phyloP scores from a whole-genome alignment of 305 asterid species.

The Rubia tinctorum region DNA sequence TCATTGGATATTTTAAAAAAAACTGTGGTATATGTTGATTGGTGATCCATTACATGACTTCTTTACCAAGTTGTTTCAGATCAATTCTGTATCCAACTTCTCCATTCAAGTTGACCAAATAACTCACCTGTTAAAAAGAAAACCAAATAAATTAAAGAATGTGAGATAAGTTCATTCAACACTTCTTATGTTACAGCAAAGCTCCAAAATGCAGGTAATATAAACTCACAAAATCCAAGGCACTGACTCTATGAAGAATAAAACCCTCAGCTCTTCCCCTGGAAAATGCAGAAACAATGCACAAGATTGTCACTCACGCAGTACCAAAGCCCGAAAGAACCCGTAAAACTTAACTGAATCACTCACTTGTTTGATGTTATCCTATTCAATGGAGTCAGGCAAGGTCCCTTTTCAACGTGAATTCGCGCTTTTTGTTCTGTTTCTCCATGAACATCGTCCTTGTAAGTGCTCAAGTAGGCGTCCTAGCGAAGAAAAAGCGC shows the following conservation, averaged over 20 bases:
- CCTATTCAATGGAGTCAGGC: constrained; percentile 31
- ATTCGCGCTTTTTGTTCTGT: constrained; percentile 3
- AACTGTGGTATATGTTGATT: too few relatives aligned
- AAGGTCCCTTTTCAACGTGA: constrained; percentile 28
- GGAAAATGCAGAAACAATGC: constrained; percentile 5
- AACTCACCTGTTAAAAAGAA: constrained; percentile 33
- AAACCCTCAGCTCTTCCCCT: constrained; percentile 43
- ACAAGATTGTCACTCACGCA: neutral
- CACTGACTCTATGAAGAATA: constrained; percentile 48
- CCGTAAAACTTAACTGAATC: neutral
- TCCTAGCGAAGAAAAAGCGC: constrained; percentile 31
- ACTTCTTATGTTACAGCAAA: neutral
- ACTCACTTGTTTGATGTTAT: constrained; percentile 36
- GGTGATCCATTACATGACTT: constrained; percentile 29
- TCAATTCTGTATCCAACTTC: constrained; percentile 37
- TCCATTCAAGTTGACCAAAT: constrained; percentile 43
- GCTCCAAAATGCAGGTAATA: neutral
- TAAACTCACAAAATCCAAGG: constrained; percentile 52
- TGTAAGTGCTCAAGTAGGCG: constrained; percentile 37
- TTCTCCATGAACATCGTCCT: constrained; percentile 14
- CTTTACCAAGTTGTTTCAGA: constrained; percentile 49
- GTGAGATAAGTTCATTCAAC: neutral
- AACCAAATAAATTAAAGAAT: neutral
- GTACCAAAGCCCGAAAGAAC: neutral
- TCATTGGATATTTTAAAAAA: too few relatives aligned